Percentiles rank a stretch among this genome's conserved stretches.
Evolutionary conservation across 2,329 filamentous ascomycete species (phyloP).

Genomic region (Bimuria novae-zelandiae): DNA sequence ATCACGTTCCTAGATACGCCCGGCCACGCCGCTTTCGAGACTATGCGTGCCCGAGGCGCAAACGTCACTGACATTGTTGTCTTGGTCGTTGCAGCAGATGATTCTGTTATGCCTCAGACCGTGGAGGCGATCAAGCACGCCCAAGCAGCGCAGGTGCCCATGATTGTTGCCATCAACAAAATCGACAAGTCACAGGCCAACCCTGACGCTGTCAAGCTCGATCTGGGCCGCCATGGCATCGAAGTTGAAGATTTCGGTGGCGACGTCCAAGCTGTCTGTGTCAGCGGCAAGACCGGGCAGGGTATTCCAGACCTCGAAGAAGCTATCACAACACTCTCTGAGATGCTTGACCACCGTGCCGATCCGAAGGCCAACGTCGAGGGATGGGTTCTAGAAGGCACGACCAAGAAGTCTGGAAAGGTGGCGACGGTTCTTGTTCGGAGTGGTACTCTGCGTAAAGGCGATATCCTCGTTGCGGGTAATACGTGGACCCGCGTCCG

Average conservation of each 20-base stretch:
- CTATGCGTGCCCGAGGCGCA: conserved; percentile 93
- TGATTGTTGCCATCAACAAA: conserved; percentile 98
- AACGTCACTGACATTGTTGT: conserved; percentile 97
- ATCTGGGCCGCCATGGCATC: conserved; percentile 80
- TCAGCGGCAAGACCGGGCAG: conserved; percentile 90
- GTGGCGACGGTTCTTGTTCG: conserved; percentile 88
- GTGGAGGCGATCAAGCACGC: conserved; percentile 96
- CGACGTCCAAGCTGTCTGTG: conserved; percentile 87
- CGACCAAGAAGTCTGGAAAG: conserved; percentile 81
- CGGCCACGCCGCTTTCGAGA: conserved; percentile 92
- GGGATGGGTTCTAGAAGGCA: conserved; percentile 92
- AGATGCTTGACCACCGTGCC: conserved; percentile 88
- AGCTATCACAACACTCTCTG: conserved; percentile 80
- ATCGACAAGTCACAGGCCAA: conserved; percentile 86
- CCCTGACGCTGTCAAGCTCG: conserved; percentile 82
- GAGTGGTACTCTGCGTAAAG: conserved; percentile 79
- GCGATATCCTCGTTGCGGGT: conserved; percentile 85
- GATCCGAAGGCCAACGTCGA: conserved; percentile 78
- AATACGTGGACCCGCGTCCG: conserved; percentile 87
- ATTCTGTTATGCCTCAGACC: conserved; percentile 96
- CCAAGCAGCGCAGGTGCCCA: conserved; percentile 81
- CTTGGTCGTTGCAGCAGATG: conserved; percentile 92
- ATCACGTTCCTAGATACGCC: conserved; percentile 98
- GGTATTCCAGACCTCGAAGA: conserved; percentile 94
- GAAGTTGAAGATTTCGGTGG: conserved; percentile 95